Percentiles rank a stretch among this genome's conserved stretches.
Conservation (phyloP, 2,329 filamentous ascomycete species). For the Pseudogymnoascus sp. region DNA sequence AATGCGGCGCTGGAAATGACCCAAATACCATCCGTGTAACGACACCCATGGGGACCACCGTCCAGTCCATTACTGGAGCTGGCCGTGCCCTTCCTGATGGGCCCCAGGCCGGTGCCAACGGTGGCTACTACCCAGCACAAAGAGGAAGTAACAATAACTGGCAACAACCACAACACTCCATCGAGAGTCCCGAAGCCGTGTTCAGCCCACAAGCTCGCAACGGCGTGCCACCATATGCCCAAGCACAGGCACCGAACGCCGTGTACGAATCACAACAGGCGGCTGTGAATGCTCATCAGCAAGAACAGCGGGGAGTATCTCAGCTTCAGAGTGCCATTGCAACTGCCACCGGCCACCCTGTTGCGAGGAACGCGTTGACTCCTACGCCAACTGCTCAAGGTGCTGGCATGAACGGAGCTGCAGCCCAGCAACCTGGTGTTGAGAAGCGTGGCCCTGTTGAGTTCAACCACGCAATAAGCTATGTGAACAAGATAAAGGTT, state of each 20-base stretch:
- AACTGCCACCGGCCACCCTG: constrained; percentile 32
- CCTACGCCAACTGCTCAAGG: constrained; percentile 50
- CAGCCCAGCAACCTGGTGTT: constrained; percentile 51
- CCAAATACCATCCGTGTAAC: constrained; percentile 95
- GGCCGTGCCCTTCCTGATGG: constrained; percentile 37
- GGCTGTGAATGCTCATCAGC: constrained; percentile 42
- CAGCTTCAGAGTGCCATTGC: constrained; percentile 56
- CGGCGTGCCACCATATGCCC: constrained; percentile 38
- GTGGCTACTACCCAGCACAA: constrained; percentile 34
- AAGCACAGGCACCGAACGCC: constrained; percentile 31
- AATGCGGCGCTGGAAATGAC: constrained; percentile 88
- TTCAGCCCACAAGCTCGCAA: constrained; percentile 51
- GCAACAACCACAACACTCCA: constrained; percentile 48
- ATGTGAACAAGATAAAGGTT: constrained; percentile 99
- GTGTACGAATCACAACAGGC: constrained; percentile 36
- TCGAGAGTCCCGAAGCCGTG: constrained; percentile 55
- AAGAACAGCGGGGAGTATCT: constrained; percentile 58
- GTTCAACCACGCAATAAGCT: constrained; percentile 98
- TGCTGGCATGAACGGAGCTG: constrained; percentile 53
- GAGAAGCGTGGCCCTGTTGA: constrained; percentile 93
- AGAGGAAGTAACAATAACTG: constrained; percentile 36
- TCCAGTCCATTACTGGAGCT: constrained; percentile 66
- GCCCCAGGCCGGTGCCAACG: constrained; percentile 17
- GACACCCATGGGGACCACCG: constrained; percentile 94
- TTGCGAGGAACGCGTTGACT: constrained; percentile 47